These are phyloP conservation scores for Mucor indicus DNA, from an alignment of 371 early-diverging fungal species.

Conservation along the genomic window DNA sequence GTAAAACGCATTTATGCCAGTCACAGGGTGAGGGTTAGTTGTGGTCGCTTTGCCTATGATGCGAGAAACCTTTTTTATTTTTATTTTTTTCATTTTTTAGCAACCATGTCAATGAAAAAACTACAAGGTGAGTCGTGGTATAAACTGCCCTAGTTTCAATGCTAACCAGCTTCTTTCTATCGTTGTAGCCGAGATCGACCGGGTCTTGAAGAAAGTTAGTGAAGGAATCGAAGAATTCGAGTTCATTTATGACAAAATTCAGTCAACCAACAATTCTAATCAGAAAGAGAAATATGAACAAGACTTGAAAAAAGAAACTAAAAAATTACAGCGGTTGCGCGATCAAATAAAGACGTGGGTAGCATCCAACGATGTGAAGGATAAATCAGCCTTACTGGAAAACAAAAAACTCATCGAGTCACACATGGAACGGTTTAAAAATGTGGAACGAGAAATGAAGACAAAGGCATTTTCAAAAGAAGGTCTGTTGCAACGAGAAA, in stretches of 20 bases:
- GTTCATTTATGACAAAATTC: conserved; percentile 84
- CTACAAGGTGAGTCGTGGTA: conserved; percentile 22
- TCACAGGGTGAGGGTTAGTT: no score
- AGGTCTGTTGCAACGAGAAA: conserved; percentile 77
- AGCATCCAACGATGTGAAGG: conserved; percentile 91
- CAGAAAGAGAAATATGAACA: conserved; percentile 96
- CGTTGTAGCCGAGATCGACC: conserved; percentile 53
- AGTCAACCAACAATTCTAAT: conserved; percentile 72
- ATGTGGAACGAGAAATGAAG: conserved; percentile 96
- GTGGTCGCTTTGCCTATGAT: no score
- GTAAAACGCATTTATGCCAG: no score
- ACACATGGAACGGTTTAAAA: conserved; percentile 99
- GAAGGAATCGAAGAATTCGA: conserved; percentile 97
- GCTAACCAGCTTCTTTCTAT: background rate
- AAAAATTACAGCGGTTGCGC: conserved; percentile 92
- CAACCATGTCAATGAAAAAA: conserved; percentile 26
- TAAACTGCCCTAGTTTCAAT: background rate
- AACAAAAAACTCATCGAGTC: conserved; percentile 92
- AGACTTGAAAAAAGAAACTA: conserved; percentile 97
- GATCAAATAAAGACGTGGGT: conserved; percentile 98
- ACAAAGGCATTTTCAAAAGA: conserved; percentile 97
- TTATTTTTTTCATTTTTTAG: no score
- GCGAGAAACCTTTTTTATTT: no score
- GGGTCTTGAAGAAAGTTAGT: conserved; percentile 91
- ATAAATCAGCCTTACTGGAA: conserved; percentile 86